These are phyloP conservation scores for Xerocomellus intermedius DNA, from an alignment of 768 basidiomycete genomes.

Conservation along the genomic window DNA sequence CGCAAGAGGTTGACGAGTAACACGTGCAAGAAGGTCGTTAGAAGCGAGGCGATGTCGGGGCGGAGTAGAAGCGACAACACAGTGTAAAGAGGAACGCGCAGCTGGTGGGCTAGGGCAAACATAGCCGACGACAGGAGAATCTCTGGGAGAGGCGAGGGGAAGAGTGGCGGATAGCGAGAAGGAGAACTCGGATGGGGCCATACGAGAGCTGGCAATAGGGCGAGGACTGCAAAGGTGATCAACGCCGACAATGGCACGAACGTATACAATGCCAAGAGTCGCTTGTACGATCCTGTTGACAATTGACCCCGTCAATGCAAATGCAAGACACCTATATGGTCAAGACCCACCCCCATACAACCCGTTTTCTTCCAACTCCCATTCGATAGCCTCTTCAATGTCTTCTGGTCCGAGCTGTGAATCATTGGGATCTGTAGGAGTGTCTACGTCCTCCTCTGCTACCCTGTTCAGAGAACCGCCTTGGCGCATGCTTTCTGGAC, in stretches of 20 bases:
- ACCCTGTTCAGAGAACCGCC: conserved; percentile 35
- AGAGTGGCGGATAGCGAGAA: conserved; percentile 45
- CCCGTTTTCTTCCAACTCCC: conserved; percentile 48
- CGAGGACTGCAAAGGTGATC: conserved; percentile 49
- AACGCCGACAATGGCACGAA: conserved; percentile 57
- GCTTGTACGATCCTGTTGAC: conserved; percentile 58
- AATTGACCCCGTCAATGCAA: conserved; percentile 1
- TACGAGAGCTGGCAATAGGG: conserved; percentile 46
- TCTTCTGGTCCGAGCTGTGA: conserved; percentile 29
- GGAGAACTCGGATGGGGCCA: conserved; percentile 41
- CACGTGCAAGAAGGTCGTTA: conserved; percentile 46
- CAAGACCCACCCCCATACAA: conserved; percentile 45
- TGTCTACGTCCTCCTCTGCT: conserved; percentile 36
- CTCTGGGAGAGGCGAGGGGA: conserved; percentile 67
- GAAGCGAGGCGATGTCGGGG: conserved; percentile 31
- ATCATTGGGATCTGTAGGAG: conserved; percentile 9
- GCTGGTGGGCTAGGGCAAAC: conserved; percentile 37
- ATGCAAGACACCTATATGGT: not conserved
- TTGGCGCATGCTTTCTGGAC: conserved; percentile 36
- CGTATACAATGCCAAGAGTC: conserved; percentile 53
- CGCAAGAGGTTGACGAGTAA: conserved; percentile 53
- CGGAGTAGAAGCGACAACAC: conserved; percentile 35
- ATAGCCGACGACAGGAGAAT: conserved; percentile 58
- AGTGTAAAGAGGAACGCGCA: conserved; percentile 32
- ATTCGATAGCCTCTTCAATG: conserved; percentile 44